Conservation (phyloP, 805 yeast species). For the Grigorovia jiainica region DNA sequence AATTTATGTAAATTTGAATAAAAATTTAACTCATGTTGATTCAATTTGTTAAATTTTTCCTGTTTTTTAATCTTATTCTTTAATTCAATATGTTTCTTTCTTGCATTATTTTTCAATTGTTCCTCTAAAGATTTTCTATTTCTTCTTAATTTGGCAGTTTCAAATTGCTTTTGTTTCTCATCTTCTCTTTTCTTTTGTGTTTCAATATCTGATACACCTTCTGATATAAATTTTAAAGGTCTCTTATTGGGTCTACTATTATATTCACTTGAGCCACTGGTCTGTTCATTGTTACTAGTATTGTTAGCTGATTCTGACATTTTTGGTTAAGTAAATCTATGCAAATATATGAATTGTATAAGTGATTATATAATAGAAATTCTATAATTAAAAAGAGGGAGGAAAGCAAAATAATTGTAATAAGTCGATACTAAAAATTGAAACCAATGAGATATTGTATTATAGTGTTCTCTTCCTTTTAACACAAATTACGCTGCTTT, state of each 20-base stretch:
- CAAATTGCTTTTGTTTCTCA: slow-evolving; percentile 14
- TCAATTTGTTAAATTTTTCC: slow-evolving; percentile 24
- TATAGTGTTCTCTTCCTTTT: no score
- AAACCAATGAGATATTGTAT: no score
- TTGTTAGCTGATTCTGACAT: no score
- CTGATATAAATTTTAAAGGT: slow-evolving; percentile 19
- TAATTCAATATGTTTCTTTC: slow-evolving; percentile 19
- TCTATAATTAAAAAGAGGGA: no score
- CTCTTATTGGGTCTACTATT: slow-evolving; percentile 8
- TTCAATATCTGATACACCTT: slow-evolving; percentile 21
- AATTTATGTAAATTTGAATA: slow-evolving; percentile 6
- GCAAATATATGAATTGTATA: no score
- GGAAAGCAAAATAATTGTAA: no score
- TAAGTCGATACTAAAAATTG: no score
- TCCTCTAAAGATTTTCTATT: slow-evolving; percentile 23
- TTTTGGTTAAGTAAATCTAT: no score
- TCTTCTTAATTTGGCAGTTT: slow-evolving; percentile 14
- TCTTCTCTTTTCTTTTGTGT: slow-evolving; percentile 16
- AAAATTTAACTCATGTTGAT: slow-evolving; percentile 16
- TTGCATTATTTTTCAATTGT: slow-evolving; percentile 23
- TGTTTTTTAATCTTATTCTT: slow-evolving; percentile 16
- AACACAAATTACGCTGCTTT: no score
- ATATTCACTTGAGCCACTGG: no score
- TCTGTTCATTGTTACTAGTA: no score
- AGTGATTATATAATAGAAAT: no score